These are phyloP conservation scores for Salix koriyanagi DNA, from an alignment of 345 rosid species.

Conservation along the genomic window DNA sequence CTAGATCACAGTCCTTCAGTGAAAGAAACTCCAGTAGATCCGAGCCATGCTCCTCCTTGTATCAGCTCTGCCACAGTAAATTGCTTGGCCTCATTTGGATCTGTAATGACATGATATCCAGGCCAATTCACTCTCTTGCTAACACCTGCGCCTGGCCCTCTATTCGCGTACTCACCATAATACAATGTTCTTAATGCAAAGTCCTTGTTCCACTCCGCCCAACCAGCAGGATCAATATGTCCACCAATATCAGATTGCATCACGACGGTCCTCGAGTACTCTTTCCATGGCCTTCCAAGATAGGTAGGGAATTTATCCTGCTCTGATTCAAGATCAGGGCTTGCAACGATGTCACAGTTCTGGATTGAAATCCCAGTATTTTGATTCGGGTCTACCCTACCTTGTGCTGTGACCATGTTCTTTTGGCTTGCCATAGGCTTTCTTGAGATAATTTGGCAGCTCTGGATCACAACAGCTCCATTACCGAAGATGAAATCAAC, in stretches of 20 bases:
- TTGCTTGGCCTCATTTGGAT: conserved; percentile 7
- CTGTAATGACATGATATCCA: conserved; percentile 12
- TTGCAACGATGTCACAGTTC: conserved; percentile 4
- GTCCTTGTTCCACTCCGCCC: conserved; percentile 13
- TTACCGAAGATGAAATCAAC: conserved; percentile 17
- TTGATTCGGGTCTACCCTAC: conserved; percentile 12
- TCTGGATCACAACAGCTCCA: conserved; percentile 21
- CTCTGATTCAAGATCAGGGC: background rate
- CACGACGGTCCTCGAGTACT: conserved; percentile 10
- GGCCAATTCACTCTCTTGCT: conserved; percentile 2
- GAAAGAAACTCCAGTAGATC: conserved; percentile 8
- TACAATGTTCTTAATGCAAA: conserved; percentile 13
- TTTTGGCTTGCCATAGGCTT: conserved; percentile 10
- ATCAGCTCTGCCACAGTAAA: conserved; percentile 16
- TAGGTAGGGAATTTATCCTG: conserved; percentile 7
- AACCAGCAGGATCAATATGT: conserved; percentile 11
- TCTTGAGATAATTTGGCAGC: background rate
- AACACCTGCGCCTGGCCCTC: conserved; percentile 2
- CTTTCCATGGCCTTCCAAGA: conserved; percentile 16
- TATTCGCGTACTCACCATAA: conserved; percentile 12
- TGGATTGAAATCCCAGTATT: conserved; percentile 19
- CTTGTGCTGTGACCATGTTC: conserved; percentile 23
- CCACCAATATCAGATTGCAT: conserved; percentile 13
- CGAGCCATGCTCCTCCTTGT: conserved; percentile 6
- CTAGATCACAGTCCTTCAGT: conserved; percentile 10